Base-by-base conservation (phyloP, 148 eudicot species). In the Cornus controversa region DNA sequence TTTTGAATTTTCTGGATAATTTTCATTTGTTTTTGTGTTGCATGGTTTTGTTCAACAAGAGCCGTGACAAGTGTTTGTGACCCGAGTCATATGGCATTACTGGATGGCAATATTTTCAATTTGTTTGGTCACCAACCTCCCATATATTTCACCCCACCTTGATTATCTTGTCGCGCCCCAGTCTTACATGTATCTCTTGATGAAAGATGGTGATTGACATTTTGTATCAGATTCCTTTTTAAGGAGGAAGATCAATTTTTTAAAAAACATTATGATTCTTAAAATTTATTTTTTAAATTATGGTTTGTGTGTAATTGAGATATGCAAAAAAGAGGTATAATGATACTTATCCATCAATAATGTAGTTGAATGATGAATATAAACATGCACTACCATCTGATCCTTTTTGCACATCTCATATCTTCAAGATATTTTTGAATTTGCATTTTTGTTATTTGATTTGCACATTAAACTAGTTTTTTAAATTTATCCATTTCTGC, bases 361-460 rank as follows among this genome's bases (percentile, higher is more conserved):
- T 79, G 82, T 34, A 58, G 0, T 73, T 73, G 73, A 54, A 73
- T 83, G 85, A 82, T 83, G 82, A 79, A 45, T 53, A 65, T 23
- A n/a, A 82, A 70, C 85, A 83, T 83, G 82, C 82, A 83, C 82
- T 79, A 83, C 85, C 85, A 83, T 83, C 85, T 83, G 85, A 10
- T 53, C 18, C 11, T 2, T 53, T 4, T 53, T 53, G 15, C 13
- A 42, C 50, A 8, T 53, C 18, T 53, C 18, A 53, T 53, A 53
- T 53, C 58, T n/a, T 53, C 7, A n/a, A 53, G 2, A 53, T 53
- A 8, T 2, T 53, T 53, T 4, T 53, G 18, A 53, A 15, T 53
- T 53, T 40, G 45, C 45, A 3, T 40, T 40, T 8, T 40, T 40
- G 8, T 3, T 40, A 40, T 40, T 40, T 40, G 5, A 40, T 40